A percentile compares a stretch with the other conserved stretches of the same genome.
Conservation (phyloP, 2,329 filamentous ascomycete genomes). For the Botrytis pseudocinerea region DNA sequence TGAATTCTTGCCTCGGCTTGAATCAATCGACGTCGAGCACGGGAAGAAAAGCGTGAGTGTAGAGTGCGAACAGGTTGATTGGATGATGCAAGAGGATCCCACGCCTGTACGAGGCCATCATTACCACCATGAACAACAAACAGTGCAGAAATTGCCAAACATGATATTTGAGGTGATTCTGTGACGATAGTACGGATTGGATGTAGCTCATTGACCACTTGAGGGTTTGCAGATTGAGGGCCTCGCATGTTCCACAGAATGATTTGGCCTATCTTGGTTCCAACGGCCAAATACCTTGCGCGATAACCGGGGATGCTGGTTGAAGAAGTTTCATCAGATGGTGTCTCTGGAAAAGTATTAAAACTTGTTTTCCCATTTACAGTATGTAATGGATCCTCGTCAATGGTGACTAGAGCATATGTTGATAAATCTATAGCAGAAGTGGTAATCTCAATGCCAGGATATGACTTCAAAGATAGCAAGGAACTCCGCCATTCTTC, state of each 20-base stretch:
- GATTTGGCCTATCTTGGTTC: constrained; percentile 75
- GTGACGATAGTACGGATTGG: constrained; percentile 85
- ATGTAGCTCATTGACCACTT: constrained; percentile 58
- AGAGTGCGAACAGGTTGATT: constrained; percentile 78
- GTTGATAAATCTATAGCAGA: constrained; percentile 73
- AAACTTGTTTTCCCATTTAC: constrained; percentile 50
- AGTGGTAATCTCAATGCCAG: constrained; percentile 64
- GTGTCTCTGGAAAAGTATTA: constrained; percentile 36
- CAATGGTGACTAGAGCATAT: constrained; percentile 67
- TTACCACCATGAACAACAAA: constrained; percentile 92
- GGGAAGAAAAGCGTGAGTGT: constrained; percentile 79
- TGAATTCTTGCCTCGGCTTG: constrained; percentile 67
- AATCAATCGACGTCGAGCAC: constrained; percentile 72
- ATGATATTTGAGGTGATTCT: constrained; percentile 84
- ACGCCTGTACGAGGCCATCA: constrained; percentile 92
- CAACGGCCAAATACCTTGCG: constrained; percentile 76
- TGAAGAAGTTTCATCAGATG: constrained; percentile 35
- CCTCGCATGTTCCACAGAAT: constrained; percentile 84
- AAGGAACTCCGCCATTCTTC: constrained; percentile 68
- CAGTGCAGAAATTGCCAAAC: constrained; percentile 77
- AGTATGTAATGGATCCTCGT: constrained; percentile 74
- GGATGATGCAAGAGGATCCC: constrained; percentile 89
- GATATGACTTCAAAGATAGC: constrained; percentile 61
- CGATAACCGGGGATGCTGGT: constrained; percentile 80
- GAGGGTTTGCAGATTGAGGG: constrained; percentile 53